phyloP scores from a whole-genome alignment of 176 grass and related monocot genomes.

The Phoenix dactylifera region DNA sequence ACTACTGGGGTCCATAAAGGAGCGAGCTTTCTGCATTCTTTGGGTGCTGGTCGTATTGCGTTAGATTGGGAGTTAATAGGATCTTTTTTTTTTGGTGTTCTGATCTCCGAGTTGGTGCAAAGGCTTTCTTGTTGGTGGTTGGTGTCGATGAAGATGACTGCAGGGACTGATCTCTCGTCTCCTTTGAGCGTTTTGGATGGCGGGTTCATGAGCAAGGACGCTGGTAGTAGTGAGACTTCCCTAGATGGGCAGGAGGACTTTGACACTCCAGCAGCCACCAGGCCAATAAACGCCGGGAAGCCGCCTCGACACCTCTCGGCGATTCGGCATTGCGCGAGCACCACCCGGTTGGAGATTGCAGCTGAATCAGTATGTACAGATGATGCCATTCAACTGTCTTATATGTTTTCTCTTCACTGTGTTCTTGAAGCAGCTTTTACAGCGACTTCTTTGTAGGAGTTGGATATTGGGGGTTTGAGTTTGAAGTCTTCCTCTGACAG shows the following conservation, averaged over 20 bases:
- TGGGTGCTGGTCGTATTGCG: no score
- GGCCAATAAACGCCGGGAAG: slow-evolving; percentile 28
- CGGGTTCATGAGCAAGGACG: not conserved
- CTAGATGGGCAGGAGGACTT: slow-evolving; percentile 11
- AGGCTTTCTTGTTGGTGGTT: no score
- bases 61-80: no score
- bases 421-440: not conserved
- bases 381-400: not conserved
- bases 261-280: not conserved
- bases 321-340: slow-evolving; percentile 61
- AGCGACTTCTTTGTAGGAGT: slow-evolving; percentile 27
- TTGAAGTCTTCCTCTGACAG: slow-evolving; percentile 62
- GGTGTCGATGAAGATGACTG: not conserved
- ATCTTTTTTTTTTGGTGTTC: no score
- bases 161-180: not conserved
- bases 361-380: slow-evolving; percentile 38
- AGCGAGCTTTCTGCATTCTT: no score
- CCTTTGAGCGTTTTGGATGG: not conserved
- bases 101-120: no score
- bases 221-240: not conserved
- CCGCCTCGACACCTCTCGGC: slow-evolving; percentile 60
- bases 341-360: slow-evolving; percentile 43
- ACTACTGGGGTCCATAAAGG: no score
- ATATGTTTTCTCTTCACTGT: not conserved
- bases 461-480: slow-evolving; percentile 41